Base-by-base conservation (phyloP, 23 red algal genomes). In the Gracilaria vermiculophylla region DNA sequence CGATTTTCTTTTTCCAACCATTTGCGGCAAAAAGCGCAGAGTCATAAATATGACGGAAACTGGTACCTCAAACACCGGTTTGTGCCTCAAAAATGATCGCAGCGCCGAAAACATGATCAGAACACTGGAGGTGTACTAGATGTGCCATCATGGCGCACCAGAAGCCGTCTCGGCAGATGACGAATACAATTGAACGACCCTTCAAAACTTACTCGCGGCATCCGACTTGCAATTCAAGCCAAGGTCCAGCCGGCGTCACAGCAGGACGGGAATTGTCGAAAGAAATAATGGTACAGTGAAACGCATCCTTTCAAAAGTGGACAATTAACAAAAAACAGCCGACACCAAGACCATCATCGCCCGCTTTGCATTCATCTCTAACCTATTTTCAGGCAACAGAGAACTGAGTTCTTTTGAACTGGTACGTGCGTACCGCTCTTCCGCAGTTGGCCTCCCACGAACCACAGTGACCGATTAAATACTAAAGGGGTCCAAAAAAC, bases 141-240 rank as follows among this genome's bases (percentile, higher is more conserved):
- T 85, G n/a, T 71, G 65, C 50, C 57, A 85, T 10, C 80, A 85
- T 44, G 80, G 55, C 17, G 80, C 58, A 50, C 55, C 80, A 53
- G 50, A 4, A 47, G 41, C 34, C 1, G 47, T 69, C 20, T 62
- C 23, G 28, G 80, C 34, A 15, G 80, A 42, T 60, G 64, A 85
- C n/a, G 80, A 67, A 32, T 85, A 70, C 40, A 70, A 85, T 39
- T 17, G 25, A 14, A 21, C 21, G 10, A 10, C 5, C 15, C 49
- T 85, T 51, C 55, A 60, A 13, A 32, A 70, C 0, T 50, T 49
- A 56, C 57, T 85, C 25, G 0, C 31, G 16, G 12, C 36, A 20
- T 37, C 69, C 23, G 13, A 67, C 49, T 57, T 85, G 12, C 21
- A 39, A 14, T 85, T 69, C 29, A 85, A 85, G 49, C 61, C 80